Conservation (phyloP, 2,329 filamentous ascomycete species). For the Scytalidium lignicola region DNA sequence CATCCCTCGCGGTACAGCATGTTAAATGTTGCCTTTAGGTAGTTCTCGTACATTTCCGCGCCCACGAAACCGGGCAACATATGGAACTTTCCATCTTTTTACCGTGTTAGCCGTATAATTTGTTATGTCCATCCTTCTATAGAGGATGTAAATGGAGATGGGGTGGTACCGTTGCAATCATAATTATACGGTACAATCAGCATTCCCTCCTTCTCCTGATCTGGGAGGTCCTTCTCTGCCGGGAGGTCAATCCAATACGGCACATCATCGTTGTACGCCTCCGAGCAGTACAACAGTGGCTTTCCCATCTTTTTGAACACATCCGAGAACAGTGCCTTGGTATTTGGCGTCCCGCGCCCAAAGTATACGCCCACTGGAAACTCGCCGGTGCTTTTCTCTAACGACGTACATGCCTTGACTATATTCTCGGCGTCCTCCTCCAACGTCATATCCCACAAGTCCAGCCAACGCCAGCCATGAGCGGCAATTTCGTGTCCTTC, state of each 20-base stretch:
- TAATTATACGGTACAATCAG: slow-evolving; percentile 49
- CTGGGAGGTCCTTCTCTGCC: slow-evolving; percentile 34
- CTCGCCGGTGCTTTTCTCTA: slow-evolving; percentile 28
- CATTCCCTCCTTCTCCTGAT: slow-evolving; percentile 36
- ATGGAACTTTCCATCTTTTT: slow-evolving; percentile 18
- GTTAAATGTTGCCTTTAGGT: slow-evolving; percentile 48
- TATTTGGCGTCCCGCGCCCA: slow-evolving; percentile 33
- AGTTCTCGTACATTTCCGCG: slow-evolving; percentile 18
- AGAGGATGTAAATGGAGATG: not conserved
- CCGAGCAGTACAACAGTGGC: slow-evolving; percentile 41
- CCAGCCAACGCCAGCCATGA: slow-evolving; percentile 38
- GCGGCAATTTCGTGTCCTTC: slow-evolving; percentile 36
- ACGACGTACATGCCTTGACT: slow-evolving; percentile 25
- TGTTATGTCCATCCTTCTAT: not conserved
- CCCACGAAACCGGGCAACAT: slow-evolving; percentile 17
- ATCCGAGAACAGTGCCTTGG: slow-evolving; percentile 38
- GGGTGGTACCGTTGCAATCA: slow-evolving; percentile 42
- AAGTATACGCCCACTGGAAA: slow-evolving; percentile 30
- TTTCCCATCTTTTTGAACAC: slow-evolving; percentile 47
- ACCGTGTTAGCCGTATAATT: not conserved
- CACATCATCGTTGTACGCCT: slow-evolving; percentile 49
- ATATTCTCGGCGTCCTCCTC: slow-evolving; percentile 33
- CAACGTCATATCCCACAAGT: slow-evolving; percentile 31
- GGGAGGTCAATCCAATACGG: slow-evolving; percentile 51
- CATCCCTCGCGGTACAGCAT: slow-evolving; percentile 39